phyloP scores from a whole-genome alignment of 2,329 filamentous ascomycete genomes.

The Penicillium sp. region DNA sequence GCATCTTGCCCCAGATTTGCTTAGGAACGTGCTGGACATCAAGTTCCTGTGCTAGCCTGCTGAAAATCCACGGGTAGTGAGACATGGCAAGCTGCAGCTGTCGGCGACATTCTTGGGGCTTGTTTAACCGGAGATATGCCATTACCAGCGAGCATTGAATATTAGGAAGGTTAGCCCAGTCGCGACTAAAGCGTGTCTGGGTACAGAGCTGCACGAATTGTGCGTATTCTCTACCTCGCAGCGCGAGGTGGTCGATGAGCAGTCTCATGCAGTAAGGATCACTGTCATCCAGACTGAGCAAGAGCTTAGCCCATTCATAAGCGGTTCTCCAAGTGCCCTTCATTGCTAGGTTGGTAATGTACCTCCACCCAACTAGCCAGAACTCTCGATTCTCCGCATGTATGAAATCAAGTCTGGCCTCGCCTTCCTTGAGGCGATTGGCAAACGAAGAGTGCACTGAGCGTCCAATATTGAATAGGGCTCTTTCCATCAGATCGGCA shows the following conservation, averaged over 20 bases:
- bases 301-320: conserved; percentile 82
- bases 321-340: conserved; percentile 92
- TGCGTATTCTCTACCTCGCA: conserved; percentile 68
- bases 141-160: conserved; percentile 67
- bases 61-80: conserved; percentile 74
- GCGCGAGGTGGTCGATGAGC: conserved; percentile 70
- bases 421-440: conserved; percentile 64
- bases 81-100: conserved; percentile 61
- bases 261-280: conserved; percentile 80
- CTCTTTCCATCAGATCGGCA: conserved; percentile 78
- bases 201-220: conserved; percentile 65
- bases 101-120: conserved; percentile 56
- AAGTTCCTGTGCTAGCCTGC: conserved; percentile 68
- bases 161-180: conserved; percentile 55
- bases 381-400: conserved; percentile 84
- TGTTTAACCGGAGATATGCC: conserved; percentile 63
- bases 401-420: conserved; percentile 69
- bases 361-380: conserved; percentile 81
- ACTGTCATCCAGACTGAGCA: conserved; percentile 62
- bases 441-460: conserved; percentile 76
- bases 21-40: conserved; percentile 66
- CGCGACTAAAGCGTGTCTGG: conserved; percentile 42
- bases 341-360: conserved; percentile 72
- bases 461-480: conserved; percentile 86
- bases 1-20: conserved; percentile 70